phyloP scores from a whole-genome alignment of 2,329 filamentous ascomycete genomes.

The Verticillium isaacii region DNA sequence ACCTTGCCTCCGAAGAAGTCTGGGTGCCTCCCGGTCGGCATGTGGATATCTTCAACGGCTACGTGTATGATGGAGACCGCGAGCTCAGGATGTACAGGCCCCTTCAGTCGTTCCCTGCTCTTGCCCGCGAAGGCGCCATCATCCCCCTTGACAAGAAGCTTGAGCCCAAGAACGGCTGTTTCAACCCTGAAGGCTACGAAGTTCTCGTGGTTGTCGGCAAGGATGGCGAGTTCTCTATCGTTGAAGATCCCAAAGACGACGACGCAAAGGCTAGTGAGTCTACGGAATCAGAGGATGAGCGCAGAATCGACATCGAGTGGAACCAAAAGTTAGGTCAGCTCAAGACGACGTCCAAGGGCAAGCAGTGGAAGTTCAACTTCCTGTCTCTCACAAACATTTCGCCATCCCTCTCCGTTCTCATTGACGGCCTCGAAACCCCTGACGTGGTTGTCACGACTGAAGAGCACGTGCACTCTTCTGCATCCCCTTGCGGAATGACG shows the following conservation, averaged over 20 bases:
- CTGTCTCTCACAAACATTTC: neutral
- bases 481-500: neutral
- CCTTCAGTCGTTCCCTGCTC: slow-evolving; percentile 45
- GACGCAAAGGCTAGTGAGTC: neutral
- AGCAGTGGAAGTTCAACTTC: neutral
- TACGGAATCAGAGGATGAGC: neutral
- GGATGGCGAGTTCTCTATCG: slow-evolving; percentile 42
- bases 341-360: neutral
- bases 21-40: slow-evolving; percentile 54
- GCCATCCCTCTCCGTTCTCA: neutral
- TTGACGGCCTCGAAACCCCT: neutral
- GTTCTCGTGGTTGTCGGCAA: slow-evolving; percentile 41
- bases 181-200: slow-evolving; percentile 41
- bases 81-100: slow-evolving; percentile 45
- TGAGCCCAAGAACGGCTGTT: slow-evolving; percentile 39
- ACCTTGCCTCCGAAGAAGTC: slow-evolving; percentile 40
- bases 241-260: slow-evolving; percentile 34
- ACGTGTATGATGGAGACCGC: slow-evolving; percentile 52
- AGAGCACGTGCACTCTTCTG: neutral
- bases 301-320: slow-evolving; percentile 4
- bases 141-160: slow-evolving; percentile 45
- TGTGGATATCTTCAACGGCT: slow-evolving; percentile 54
- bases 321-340: slow-evolving; percentile 8
- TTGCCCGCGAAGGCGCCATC: slow-evolving; percentile 53
- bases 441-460: neutral